Base-by-base conservation (phyloP, 345 rosid genomes). In the Chamaenerion angustifolium region DNA sequence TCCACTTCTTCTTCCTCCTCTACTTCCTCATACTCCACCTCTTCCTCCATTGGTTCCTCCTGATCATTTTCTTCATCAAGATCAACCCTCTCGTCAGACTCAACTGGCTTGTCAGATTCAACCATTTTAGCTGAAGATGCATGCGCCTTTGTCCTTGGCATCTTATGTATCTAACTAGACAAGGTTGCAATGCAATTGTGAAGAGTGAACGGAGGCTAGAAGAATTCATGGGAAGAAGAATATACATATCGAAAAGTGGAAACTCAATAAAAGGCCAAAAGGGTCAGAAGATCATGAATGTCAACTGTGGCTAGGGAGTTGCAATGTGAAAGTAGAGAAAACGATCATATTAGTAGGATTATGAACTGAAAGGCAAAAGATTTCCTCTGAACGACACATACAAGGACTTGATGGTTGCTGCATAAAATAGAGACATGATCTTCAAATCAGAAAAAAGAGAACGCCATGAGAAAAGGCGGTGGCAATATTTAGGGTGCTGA, bases 111-210 rank as follows among this genome's bases (percentile, higher is more conserved):
- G 60, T 72, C 77, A 58, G 72, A 63, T 64, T 71, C 80, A 52
- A 60, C 56, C 54, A 52, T 58, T 64, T 73, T 67, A 43, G 61
- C 51, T 65, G 71, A 74, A 23, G 81, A 75, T 49, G 76, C 78
- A 71, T 62, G 64, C 49, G 45, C 70, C 78, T 73, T 78, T 75
- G 76, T 65, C 72, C 94, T 80, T 64, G 89, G 79, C 95, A 89
- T 89, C 67, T 70, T 69, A 74, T 62, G 69, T 54, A 70, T 77
- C 76, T 81, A 85, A 71, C 71, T 67, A 76, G 73, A 73, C 71
- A 78, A 58, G 89, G 81, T 88, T 74, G 79, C 87, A 71, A 64
- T 71, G 79, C 64, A 74, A 77, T 85, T 89, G 86, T 81, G 85
- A 63, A 81, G 73, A 65, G 69, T 77, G 78, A 75, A 83, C 75